Percentiles rank a stretch among this genome's conserved stretches.
Evolutionary conservation across 78 protist genomes (phyloP).

Genomic region (Planoprotostelium fungivorum): DNA sequence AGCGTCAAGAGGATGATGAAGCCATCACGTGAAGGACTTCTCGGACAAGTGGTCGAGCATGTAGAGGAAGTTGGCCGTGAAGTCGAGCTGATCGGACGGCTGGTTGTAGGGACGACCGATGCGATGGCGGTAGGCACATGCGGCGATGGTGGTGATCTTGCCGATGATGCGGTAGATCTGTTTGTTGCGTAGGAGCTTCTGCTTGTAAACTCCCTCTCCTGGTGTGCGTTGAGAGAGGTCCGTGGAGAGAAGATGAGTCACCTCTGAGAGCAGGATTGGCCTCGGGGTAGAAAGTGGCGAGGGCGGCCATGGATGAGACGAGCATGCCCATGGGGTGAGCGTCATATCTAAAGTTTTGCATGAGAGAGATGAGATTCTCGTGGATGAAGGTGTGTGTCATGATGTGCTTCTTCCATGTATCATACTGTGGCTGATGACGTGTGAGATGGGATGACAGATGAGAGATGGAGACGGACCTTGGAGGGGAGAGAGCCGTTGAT

Average conservation of each 20-base stretch:
- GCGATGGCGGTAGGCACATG: conserved; percentile 68
- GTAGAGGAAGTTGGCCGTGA: conserved; percentile 58
- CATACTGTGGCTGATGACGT: conserved; percentile 14
- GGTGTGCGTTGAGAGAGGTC: neutral
- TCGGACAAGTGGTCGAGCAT: conserved; percentile 60
- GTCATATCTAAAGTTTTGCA: conserved; percentile 70
- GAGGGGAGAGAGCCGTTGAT: conserved; percentile 48
- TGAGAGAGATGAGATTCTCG: conserved; percentile 49
- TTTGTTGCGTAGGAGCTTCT: conserved; percentile 13
- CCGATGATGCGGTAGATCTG: conserved; percentile 65
- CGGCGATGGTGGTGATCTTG: conserved; percentile 76
- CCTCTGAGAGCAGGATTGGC: conserved; percentile 53
- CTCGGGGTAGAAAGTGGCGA: conserved; percentile 66
- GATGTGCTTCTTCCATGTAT: conserved; percentile 26
- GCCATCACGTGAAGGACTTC: neutral
- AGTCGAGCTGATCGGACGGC: conserved; percentile 36
- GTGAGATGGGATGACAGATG: neutral
- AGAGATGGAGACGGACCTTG: neutral
- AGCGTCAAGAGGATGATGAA: neutral
- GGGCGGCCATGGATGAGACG: conserved; percentile 48
- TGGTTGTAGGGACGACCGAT: conserved; percentile 54
- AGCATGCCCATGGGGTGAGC: conserved; percentile 89
- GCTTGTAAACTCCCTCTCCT: conserved; percentile 32
- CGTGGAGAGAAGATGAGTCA: conserved; percentile 5
- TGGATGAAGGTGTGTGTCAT: conserved; percentile 65